Base-by-base conservation (phyloP, 192 early-diverging fungal genomes). In the Coemansia sp. region DNA sequence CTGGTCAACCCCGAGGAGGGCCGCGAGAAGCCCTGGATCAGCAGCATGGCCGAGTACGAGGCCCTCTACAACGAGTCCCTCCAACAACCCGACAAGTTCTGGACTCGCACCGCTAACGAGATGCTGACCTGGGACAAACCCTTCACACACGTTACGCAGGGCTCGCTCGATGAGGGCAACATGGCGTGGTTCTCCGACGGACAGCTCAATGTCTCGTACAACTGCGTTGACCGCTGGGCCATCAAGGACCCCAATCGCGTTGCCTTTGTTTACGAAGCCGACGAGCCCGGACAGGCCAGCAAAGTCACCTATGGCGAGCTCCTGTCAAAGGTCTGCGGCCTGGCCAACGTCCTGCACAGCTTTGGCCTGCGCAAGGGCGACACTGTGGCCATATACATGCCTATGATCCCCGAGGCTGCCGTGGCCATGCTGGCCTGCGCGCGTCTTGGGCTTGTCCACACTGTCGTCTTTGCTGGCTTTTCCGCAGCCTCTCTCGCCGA, bases 391-490 rank as follows among this genome's bases (percentile, higher is more conserved):
- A 96, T 98, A 76, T 98, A 98, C 81, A 93, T 98, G 93, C 96
- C 95, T 53, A 96, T 96, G 94, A 88, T 95, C 38, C 96, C 96
- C 62, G 95, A 96, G 83, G 95, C 96, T 24, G 89, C 89, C 1
- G 86, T 93, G 45, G 89, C 96, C 15, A 93, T 98, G 90, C 86
- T 98, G 36, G 96, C 96, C 36, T 98, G 96, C 76, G 94, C 95
- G 6, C 86, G 95, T 39, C 89, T 98, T 45, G 95, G 96, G 53
- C 88, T 92, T 8, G 84, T 97, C 19, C 96, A 98, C 86, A 90
- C 90, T 20, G 96, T 98, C 46, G 91, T 98, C 67, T 98, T 98
- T 88, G 96, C 96, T 9, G 96, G 96, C 36, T 98, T 98, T 85
- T 95, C 93, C 41, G 88, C 95, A 44, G 91, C 94, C 38, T 93